Percentiles rank a stretch among this genome's conserved stretches.
Conservation (phyloP, 2,329 filamentous ascomycete genomes). For the Epichloe amarillans region DNA sequence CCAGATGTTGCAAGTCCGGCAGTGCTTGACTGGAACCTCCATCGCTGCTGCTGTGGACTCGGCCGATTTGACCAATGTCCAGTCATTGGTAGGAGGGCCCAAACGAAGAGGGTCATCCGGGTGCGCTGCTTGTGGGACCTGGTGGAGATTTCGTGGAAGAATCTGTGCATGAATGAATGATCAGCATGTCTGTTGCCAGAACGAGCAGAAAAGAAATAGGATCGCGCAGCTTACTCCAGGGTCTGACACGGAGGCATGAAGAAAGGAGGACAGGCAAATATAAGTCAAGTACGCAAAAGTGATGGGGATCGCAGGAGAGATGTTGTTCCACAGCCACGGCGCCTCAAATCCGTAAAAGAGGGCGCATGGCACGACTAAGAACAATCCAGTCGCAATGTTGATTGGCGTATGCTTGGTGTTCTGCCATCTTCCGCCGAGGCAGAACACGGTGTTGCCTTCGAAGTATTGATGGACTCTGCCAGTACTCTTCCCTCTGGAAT, state of each 20-base stretch:
- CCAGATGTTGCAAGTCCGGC: constrained; percentile 96
- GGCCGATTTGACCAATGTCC: constrained; percentile 79
- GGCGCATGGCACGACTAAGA: constrained; percentile 64
- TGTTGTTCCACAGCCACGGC: constrained; percentile 71
- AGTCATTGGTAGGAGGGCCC: constrained; percentile 80
- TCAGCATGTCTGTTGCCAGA: background rate
- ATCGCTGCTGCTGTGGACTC: constrained; percentile 69
- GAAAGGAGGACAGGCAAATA: constrained; percentile 81
- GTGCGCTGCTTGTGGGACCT: constrained; percentile 62
- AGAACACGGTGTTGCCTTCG: constrained; percentile 85
- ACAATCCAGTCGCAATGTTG: constrained; percentile 71
- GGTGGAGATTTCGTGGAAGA: constrained; percentile 80
- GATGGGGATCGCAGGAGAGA: constrained; percentile 81
- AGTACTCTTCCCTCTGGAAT: constrained; percentile 24
- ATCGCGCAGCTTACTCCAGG: constrained; percentile 58
- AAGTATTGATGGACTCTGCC: constrained; percentile 80
- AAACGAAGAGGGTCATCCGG: constrained; percentile 70
- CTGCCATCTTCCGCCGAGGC: constrained; percentile 69
- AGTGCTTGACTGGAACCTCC: constrained; percentile 97
- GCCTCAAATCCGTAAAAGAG: constrained; percentile 82
- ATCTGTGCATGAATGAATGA: constrained; percentile 42
- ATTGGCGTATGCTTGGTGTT: constrained; percentile 80
- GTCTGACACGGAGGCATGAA: constrained; percentile 85
- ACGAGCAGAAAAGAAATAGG: no score
- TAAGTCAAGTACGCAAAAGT: constrained; percentile 85